A percentile compares a stretch with the other conserved stretches of the same genome.
Evolutionary conservation across 306 rosid species (phyloP).

Genomic region (Canavalia gladiata): DNA sequence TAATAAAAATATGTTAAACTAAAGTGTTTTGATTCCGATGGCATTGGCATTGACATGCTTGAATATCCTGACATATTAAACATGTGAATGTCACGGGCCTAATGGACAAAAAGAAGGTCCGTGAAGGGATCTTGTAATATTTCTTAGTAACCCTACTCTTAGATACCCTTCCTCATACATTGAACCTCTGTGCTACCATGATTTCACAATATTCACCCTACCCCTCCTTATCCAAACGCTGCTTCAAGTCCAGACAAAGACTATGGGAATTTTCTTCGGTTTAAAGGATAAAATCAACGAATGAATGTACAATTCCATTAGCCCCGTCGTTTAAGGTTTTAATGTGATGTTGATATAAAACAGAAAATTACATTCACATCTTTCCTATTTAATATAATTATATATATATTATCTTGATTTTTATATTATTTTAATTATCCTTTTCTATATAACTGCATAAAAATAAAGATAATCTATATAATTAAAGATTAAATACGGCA

Average conservation of each 20-base stretch:
- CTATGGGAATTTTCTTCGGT: not conserved
- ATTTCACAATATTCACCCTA: not conserved
- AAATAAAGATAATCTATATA: too few relatives aligned
- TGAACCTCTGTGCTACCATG: conserved; percentile 1
- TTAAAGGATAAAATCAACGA: not conserved
- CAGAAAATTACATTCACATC: too few relatives aligned
- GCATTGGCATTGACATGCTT: not conserved
- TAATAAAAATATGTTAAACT: too few relatives aligned
- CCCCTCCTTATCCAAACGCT: conserved; percentile 25
- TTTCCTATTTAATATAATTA: too few relatives aligned
- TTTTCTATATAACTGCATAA: too few relatives aligned
- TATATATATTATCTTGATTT: too few relatives aligned
- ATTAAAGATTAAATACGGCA: too few relatives aligned
- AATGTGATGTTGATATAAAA: not conserved
- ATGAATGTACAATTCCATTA: not conserved
- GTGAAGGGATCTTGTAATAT: not conserved
- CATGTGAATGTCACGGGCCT: conserved; percentile 34
- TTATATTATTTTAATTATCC: too few relatives aligned
- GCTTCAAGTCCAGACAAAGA: not conserved
- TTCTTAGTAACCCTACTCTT: conserved; percentile 1
- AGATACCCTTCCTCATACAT: conserved; percentile 22
- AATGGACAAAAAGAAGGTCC: conserved; percentile 20
- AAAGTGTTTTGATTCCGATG: conserved; percentile 15
- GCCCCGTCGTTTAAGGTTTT: not conserved
- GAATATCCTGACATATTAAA: not conserved